Evolutionary conservation across 176 grass and related monocot species (phyloP).

Genomic region (Themeda triandra): DNA sequence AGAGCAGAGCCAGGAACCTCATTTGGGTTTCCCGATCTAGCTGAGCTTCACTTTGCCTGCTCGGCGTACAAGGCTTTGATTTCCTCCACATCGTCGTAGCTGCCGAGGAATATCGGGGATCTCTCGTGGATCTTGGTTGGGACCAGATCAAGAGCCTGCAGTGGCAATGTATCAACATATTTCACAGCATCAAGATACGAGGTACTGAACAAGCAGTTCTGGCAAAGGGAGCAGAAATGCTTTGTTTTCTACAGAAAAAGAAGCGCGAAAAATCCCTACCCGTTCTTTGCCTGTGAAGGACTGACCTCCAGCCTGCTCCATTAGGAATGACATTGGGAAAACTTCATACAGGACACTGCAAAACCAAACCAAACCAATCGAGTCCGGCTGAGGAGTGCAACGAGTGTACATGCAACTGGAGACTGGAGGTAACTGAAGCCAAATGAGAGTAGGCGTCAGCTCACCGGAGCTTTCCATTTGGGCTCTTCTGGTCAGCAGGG

Average conservation of each 20-base stretch:
- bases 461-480: slow-evolving; percentile 86
- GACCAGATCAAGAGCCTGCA: slow-evolving; percentile 84
- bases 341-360: slow-evolving; percentile 96
- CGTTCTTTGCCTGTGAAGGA: slow-evolving; percentile 89
- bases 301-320: slow-evolving; percentile 96
- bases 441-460: not conserved
- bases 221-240: not conserved
- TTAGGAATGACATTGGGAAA: slow-evolving; percentile 97
- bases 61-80: slow-evolving; percentile 80
- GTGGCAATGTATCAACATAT: not conserved
- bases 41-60: slow-evolving; percentile 35
- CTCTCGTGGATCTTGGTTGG: slow-evolving; percentile 88
- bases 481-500: slow-evolving; percentile 93
- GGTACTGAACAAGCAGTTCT: not conserved
- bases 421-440: not conserved
- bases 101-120: slow-evolving; percentile 87
- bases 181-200: not conserved
- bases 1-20: not conserved
- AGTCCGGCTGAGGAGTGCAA: slow-evolving; percentile 1
- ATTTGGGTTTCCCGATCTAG: not conserved
- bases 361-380: slow-evolving; percentile 17
- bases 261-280: slow-evolving; percentile 12
- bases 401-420: not conserved
- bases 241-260: not conserved
- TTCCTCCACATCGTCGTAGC: slow-evolving; percentile 87